These are phyloP conservation scores for Tolypocladium inflatum DNA, from an alignment of 2,329 filamentous ascomycete species.

Conservation along the genomic window DNA sequence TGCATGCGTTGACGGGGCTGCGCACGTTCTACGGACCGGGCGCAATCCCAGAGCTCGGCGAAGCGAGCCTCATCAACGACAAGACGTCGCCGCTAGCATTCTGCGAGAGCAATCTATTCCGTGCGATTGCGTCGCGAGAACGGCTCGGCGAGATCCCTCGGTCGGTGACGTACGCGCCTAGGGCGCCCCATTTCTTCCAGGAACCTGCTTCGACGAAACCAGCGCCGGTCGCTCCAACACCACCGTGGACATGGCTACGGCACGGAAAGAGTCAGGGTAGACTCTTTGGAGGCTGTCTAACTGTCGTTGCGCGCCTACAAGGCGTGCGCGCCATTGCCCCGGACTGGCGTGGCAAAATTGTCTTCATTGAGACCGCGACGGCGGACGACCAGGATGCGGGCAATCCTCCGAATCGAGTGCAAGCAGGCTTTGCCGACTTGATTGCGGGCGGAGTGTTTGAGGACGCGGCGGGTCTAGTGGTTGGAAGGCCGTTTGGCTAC, in stretches of 20 bases:
- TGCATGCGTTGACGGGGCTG: not conserved
- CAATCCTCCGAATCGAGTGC: not conserved
- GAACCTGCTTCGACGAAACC: not conserved
- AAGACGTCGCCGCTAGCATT: not conserved
- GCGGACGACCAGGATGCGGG: not conserved
- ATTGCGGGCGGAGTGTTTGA: not conserved
- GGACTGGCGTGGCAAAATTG: not conserved
- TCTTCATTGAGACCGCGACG: not conserved
- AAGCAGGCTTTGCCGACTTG: not conserved
- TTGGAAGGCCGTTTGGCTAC: not conserved
- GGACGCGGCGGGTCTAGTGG: not conserved
- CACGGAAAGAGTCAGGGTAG: not conserved
- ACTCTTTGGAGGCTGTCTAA: not conserved
- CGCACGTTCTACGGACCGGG: not conserved
- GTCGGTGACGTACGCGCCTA: not conserved
- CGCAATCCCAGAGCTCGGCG: not conserved
- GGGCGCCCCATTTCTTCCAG: not conserved
- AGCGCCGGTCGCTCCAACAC: not conserved
- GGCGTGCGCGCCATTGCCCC: not conserved
- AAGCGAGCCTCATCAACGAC: not conserved
- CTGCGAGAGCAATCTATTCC: not conserved
- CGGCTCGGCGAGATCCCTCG: not conserved
- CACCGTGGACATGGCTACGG: not conserved
- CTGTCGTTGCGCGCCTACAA: not conserved
- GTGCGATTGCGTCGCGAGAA: not conserved